phyloP scores from a whole-genome alignment of 495 filamentous ascomycete genomes.

The Immersiella caudata region DNA sequence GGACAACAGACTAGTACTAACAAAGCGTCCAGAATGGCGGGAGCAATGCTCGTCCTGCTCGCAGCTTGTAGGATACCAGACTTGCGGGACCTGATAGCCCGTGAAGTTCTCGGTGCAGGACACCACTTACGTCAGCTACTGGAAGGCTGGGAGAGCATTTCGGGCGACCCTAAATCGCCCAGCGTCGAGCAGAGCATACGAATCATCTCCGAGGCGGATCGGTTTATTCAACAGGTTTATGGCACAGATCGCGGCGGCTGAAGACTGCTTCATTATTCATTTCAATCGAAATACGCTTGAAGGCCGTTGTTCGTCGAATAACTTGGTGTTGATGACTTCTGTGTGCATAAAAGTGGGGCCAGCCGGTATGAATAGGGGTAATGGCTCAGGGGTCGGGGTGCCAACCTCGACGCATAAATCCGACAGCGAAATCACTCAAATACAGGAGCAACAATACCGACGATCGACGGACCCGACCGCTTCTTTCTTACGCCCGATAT shows the following conservation, averaged over 20 bases:
- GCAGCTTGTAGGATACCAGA: conserved; percentile 31
- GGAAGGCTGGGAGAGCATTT: conserved; percentile 31
- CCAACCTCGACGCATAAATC: background rate
- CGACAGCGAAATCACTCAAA: background rate
- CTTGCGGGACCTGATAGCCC: conserved; percentile 28
- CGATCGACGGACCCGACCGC: background rate
- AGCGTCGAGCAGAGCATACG: conserved; percentile 40
- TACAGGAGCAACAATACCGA: background rate
- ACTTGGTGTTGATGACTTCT: background rate
- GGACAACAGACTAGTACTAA: background rate
- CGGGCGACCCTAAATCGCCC: conserved; percentile 35
- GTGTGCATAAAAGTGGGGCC: background rate
- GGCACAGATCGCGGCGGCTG: background rate
- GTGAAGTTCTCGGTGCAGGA: conserved; percentile 34
- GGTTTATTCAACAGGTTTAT: conserved; percentile 33
- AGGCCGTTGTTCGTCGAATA: too few species aligned
- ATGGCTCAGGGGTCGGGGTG: background rate
- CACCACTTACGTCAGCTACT: conserved; percentile 33
- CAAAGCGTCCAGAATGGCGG: conserved; percentile 33
- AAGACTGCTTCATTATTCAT: too few species aligned
- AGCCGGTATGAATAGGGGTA: background rate
- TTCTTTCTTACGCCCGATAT: background rate
- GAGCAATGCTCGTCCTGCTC: conserved; percentile 40
- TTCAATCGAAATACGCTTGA: background rate
- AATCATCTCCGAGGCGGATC: conserved; percentile 37